Base-by-base conservation (phyloP, 2,329 filamentous ascomycete species). In the Fusarium verticillioides region DNA sequence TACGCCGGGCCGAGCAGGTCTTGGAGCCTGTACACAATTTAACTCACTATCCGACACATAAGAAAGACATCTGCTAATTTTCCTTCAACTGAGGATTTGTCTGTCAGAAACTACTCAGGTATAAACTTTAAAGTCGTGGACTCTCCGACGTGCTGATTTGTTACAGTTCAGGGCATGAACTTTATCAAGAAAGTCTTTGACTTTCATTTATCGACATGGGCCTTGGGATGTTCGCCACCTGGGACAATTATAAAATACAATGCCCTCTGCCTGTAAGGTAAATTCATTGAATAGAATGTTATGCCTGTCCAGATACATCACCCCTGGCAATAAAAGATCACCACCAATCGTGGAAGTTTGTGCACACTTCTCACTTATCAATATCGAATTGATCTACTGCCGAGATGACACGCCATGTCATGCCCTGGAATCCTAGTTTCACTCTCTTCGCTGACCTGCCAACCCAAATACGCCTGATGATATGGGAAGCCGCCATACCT, bases 401-500 rank as follows among this genome's bases (percentile, higher is more conserved):
- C 12, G 2, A 56, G 11, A 56, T 43, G 19, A 7, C 19, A 18
- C 7, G 19, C 12, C 10, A 11, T 18, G 5, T 9, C 23, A 32
- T 5, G 6, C 5, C 2, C 19, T 15, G 6, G 26, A 34, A 26
- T 7, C 10, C 4, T 3, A 7, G 5, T 7, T 47, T 66, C 12
- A 46, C 10, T 5, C 13, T 23, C 2, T 65, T 65, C n/a, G 1
- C 46, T 6, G 1, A 65, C 4, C 47, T 65, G 8, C 54, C 63
- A 0, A 4, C 13, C 1, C 49, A 72, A 9, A 12, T 64, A 16
- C 63, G 58, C 3, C 42, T 72, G 4, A 46, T 47, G 10, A 47
- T 72, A 7, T 72, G 54, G 69, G 21, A 57, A 21, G 28, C 26
- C 13, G 50, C 44, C 16, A n/a, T 59, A 5, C 66, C 58, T 12